Conservation (phyloP, 2,329 filamentous ascomycete genomes). For the Biscogniauxia marginata region DNA sequence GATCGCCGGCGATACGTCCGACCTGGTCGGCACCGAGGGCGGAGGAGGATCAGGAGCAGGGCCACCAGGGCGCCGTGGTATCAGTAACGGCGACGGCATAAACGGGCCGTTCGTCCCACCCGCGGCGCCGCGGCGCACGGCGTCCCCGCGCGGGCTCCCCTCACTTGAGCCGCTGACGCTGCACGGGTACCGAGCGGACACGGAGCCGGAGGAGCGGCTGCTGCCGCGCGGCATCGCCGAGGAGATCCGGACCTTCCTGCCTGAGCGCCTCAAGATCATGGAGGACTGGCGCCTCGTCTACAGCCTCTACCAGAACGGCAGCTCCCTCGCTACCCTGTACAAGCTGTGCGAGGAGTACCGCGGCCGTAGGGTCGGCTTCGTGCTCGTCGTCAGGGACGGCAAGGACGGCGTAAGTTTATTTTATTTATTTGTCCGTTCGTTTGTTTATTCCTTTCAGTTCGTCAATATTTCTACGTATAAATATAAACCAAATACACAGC, state of each 20-base stretch:
- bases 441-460: background rate
- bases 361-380: conserved; percentile 76
- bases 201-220: conserved; percentile 59
- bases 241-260: conserved; percentile 87
- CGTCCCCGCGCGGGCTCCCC: conserved; percentile 82
- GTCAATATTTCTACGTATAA: background rate
- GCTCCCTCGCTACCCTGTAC: conserved; percentile 83
- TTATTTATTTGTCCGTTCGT: background rate
- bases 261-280: conserved; percentile 79
- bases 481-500: no score
- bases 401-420: conserved; percentile 63
- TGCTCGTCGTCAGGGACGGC: conserved; percentile 80
- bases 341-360: conserved; percentile 68
- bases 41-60: background rate
- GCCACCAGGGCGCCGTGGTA: no score
- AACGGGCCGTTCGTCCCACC: conserved; percentile 55
- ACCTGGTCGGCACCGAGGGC: background rate
- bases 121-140: conserved; percentile 56
- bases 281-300: conserved; percentile 87
- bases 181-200: conserved; percentile 62
- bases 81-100: conserved; percentile 42
- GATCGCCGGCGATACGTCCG: background rate
- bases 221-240: conserved; percentile 76
- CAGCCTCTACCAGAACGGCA: conserved; percentile 88
- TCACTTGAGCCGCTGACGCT: conserved; percentile 80